Evolutionary conservation across 495 filamentous ascomycete species (phyloP).

Genomic region (Cladorrhinum samala): DNA sequence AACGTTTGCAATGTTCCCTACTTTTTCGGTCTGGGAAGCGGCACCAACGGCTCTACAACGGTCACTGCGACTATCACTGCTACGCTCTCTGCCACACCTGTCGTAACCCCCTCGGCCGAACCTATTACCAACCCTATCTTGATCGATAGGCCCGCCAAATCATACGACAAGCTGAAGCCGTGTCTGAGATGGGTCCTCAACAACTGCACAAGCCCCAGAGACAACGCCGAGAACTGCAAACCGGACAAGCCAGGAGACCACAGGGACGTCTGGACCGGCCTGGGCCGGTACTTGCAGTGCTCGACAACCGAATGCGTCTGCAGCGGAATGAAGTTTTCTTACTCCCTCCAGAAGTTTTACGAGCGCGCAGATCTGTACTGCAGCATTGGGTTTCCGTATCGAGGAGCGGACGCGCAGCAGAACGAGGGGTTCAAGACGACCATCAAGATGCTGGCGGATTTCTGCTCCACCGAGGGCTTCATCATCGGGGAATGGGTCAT

Average conservation of each 20-base stretch:
- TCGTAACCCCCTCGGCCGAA: background rate
- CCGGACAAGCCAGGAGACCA: background rate
- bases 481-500: background rate
- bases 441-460: background rate
- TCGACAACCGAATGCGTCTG: background rate
- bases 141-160: background rate
- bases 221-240: constrained; percentile 3
- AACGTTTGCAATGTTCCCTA: background rate
- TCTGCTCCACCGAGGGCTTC: background rate
- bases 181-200: constrained; percentile 2
- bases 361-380: constrained; percentile 4
- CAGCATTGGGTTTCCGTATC: background rate
- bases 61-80: background rate
- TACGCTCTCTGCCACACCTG: background rate
- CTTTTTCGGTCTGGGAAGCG: background rate
- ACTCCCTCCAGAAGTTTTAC: constrained; percentile 1
- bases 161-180: background rate
- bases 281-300: constrained; percentile 1
- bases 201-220: background rate
- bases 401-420: background rate
- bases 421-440: background rate
- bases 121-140: background rate
- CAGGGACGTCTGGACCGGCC: background rate
- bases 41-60: background rate
- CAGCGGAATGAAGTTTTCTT: background rate